Base-by-base conservation (phyloP, 2,329 filamentous ascomycete species). In the Alternaria hordeiaustralica region DNA sequence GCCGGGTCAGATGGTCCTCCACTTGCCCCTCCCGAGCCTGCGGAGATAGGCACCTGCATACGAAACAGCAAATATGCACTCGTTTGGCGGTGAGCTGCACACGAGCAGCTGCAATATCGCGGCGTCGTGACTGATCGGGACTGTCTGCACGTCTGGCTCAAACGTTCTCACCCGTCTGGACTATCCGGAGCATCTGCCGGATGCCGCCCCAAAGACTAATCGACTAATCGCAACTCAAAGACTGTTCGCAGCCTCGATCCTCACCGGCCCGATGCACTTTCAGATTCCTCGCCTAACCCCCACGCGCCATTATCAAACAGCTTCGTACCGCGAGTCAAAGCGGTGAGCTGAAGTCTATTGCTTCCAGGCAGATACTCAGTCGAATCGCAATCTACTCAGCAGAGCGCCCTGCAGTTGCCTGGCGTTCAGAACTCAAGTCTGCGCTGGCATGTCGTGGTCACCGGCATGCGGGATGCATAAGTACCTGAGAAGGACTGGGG, bases 221-320 rank as follows among this genome's bases (percentile, higher is more conserved):
- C 15, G n/a, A 41, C 36, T 41, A 41, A 41, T 41, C 36, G 36
- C 36, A 18, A 41, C 36, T 41, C 56, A 58, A 28, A 47, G 30
- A 51, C 47, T 54, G 56, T 67, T 49, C 59, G 30, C 57, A 47
- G 60, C 43, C 63, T 63, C 62, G 55, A 64, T 62, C 59, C 47
- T 58, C 28, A 25, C 61, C 69, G 65, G 65, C 56, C 68, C 62
- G 64, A 68, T 58, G 59, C 26, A 26, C 36, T 21, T 63, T 36
- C 25, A 56, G 30, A 55, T 26, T 58, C 57, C 53, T 66, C 66
- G 61, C 54, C 60, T 65, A 64, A 76, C 77, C 76, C 76, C 76
- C 77, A 79, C 77, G 76, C 77, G 75, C 66, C 68, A 79, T 79
- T 79, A 79, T 73, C 67, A 68, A 76, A 75, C 68, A 58, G 60